phyloP scores from a whole-genome alignment of 2,329 filamentous ascomycete species.

The Rhynchosporium graminicola region DNA sequence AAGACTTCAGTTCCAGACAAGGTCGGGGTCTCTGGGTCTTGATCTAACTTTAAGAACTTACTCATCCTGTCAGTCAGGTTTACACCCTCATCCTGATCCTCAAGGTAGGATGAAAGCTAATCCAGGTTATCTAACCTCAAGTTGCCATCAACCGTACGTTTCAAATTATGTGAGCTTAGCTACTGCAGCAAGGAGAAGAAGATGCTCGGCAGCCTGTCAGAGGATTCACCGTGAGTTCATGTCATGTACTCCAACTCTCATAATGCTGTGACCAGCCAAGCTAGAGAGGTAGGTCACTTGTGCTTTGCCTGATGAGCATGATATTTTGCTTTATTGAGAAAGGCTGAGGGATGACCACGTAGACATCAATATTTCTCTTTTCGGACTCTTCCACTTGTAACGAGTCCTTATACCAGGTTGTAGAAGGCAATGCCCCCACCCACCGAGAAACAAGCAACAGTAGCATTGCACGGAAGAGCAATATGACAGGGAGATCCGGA shows the following conservation, averaged over 20 bases:
- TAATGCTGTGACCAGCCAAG: too few relatives aligned
- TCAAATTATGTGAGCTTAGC: not conserved
- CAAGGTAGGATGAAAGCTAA: not conserved
- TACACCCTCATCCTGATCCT: not conserved
- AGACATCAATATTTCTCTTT: too few relatives aligned
- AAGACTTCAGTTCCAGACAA: not conserved
- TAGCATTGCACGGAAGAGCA: not conserved
- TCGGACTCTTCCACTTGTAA: not conserved
- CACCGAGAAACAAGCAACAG: constrained; percentile 8
- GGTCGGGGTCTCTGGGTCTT: not conserved
- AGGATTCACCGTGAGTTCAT: not conserved
- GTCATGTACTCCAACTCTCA: not conserved
- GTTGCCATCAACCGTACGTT: not conserved
- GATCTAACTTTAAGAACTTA: not conserved
- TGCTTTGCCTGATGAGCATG: not conserved
- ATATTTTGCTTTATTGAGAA: not conserved
- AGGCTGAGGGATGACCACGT: not conserved
- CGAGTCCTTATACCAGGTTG: too few relatives aligned
- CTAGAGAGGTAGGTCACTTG: not conserved
- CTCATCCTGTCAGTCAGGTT: not conserved
- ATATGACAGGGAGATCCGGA: constrained; percentile 7
- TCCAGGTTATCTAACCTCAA: not conserved
- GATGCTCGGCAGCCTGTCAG: not conserved
- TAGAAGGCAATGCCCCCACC: too few relatives aligned
- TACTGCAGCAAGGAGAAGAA: not conserved